These are phyloP conservation scores for Vigna trinervia DNA, from an alignment of 306 rosid genomes.

Conservation along the genomic window DNA sequence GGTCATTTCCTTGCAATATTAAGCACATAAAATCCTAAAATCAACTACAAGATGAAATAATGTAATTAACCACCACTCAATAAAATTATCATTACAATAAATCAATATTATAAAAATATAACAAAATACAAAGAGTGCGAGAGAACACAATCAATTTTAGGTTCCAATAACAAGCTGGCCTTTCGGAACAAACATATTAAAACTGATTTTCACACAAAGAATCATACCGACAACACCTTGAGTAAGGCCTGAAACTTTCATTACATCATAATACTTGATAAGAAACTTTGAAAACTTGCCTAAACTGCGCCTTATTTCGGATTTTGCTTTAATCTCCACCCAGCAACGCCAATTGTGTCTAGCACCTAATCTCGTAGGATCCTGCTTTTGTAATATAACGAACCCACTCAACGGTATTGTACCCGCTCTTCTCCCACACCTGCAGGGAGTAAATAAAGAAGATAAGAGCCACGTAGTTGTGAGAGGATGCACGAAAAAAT, in stretches of 20 bases:
- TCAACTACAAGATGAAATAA: constrained; percentile 5
- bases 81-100: constrained; percentile 32
- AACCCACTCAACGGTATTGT: constrained; percentile 96
- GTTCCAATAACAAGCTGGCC: constrained; percentile 37
- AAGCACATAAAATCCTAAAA: constrained; percentile 3
- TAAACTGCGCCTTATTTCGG: constrained; percentile 22
- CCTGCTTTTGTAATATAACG: constrained; percentile 91
- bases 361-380: constrained; percentile 86
- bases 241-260: constrained; percentile 17
- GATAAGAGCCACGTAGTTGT: not conserved
- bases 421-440: constrained; percentile 98
- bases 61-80: constrained; percentile 25
- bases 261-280: not conserved
- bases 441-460: constrained; percentile 41
- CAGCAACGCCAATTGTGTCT: constrained; percentile 42
- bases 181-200: constrained; percentile 28
- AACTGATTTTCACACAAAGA: constrained; percentile 36
- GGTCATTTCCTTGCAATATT: constrained; percentile 9
- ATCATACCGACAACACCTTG: constrained; percentile 40
- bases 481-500: not conserved
- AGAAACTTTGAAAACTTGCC: constrained; percentile 18
- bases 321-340: constrained; percentile 38
- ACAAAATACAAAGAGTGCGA: constrained; percentile 28
- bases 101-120: constrained; percentile 8
- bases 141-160: constrained; percentile 26